Conservation (phyloP, 2,329 filamentous ascomycete species). For the Pseudocercospora vitis region DNA sequence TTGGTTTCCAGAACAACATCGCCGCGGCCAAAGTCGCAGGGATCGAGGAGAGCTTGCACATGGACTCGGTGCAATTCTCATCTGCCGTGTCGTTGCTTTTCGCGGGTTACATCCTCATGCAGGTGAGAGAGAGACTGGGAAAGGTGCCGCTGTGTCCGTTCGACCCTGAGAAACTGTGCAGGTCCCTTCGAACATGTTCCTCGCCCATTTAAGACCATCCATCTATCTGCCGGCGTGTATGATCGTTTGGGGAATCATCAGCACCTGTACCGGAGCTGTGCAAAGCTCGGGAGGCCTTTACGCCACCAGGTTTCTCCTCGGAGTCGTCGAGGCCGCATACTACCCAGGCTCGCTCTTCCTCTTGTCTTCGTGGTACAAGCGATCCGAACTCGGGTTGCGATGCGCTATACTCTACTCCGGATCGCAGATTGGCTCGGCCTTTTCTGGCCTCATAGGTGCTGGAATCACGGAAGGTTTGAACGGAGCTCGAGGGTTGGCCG, state of each 20-base stretch:
- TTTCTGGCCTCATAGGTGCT: constrained; percentile 58
- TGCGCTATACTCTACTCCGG: constrained; percentile 39
- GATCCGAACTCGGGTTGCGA: constrained; percentile 42
- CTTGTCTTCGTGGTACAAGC: constrained; percentile 46
- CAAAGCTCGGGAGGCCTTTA: constrained; percentile 22
- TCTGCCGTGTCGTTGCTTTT: constrained; percentile 43
- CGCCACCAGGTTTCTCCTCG: constrained; percentile 25
- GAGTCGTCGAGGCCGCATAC: constrained; percentile 19
- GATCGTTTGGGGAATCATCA: constrained; percentile 33
- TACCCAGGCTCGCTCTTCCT: constrained; percentile 45
- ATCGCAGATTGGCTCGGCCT: constrained; percentile 59
- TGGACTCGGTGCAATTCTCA: constrained; percentile 42
- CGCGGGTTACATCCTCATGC: constrained; percentile 34
- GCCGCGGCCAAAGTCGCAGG: constrained; percentile 34
- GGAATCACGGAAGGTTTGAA: constrained; percentile 63
- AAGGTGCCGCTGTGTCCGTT: no score
- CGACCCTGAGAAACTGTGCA: no score
- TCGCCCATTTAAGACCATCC: constrained; percentile 32
- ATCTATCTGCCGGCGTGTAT: constrained; percentile 30
- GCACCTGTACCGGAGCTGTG: constrained; percentile 29
- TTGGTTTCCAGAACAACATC: constrained; percentile 7
- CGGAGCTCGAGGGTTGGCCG: constrained; percentile 54
- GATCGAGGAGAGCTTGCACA: constrained; percentile 44
- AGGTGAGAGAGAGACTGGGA: no score
- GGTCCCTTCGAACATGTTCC: constrained; percentile 33